Evolutionary conservation across 805 yeast species (phyloP), one percentile per base, ranked within the genome.

Genomic region (Kuraishia capsulata): DNA sequence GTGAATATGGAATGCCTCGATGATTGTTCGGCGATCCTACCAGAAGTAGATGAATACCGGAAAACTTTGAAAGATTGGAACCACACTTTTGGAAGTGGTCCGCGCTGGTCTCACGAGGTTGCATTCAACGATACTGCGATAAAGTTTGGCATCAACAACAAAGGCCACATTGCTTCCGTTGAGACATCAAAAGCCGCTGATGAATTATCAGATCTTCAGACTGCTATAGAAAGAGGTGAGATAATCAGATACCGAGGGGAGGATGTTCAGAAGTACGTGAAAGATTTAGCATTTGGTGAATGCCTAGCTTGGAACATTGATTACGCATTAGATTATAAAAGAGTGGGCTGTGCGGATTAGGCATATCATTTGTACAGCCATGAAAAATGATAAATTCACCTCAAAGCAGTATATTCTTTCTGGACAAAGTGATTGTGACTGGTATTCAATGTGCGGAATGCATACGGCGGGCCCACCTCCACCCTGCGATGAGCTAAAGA

Each of bases 61-160:
- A 41, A 57, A 0, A 67, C 67, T 20, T 58, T 86, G 16, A 51
- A 61, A 32, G 56, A 67, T 17, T 81, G 92, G 83, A 62, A 72
- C 2, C 89, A 96, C 95, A 73, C 62, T 28, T 87, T 62, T 55
- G 89, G 87, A 1, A 64, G 69, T 17, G 81, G 96, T 0, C 96
- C 97, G 0, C 67, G 64, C 42, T 92, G 90, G 54, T 64, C 69
- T 30, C 76, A 83, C 41, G 49, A 51, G 1, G 31, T 11, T 6
- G 50, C 49, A 2, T 57, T 62, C 31, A 54, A 55, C 0, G 54
- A 58, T 4, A 18, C 46, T 6, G 37, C 30, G 44, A 53, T 42
- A 54, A 62, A 10, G 44, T 65, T 46, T 39, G 36, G 14, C 71
- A 28, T 28, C 13, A 13, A 28, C 31, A 14, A 14, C 17, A 28